A percentile compares a stretch with the other conserved stretches of the same genome.
phyloP scores from a whole-genome alignment of 805 yeast species.

The Ogataea trehaloabstinens region DNA sequence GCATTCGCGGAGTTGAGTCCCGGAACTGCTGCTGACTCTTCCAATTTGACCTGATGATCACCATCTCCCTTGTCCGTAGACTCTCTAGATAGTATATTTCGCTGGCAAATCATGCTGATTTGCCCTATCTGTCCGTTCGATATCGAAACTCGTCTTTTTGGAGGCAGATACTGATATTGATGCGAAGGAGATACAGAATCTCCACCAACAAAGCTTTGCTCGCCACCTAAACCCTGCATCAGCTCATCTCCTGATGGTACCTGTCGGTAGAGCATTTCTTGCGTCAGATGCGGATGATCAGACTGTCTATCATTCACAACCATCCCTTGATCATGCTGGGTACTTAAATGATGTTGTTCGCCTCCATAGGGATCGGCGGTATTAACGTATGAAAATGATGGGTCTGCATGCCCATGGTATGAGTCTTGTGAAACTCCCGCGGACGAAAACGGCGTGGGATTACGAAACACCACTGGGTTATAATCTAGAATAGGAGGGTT shows the following conservation, averaged over 20 bases:
- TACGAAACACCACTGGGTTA: constrained; percentile 14
- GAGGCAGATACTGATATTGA: constrained; percentile 16
- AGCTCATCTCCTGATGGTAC: background rate
- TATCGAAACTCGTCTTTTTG: constrained; percentile 69
- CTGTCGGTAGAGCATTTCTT: background rate
- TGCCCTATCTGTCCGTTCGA: constrained; percentile 87
- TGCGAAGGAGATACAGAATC: background rate
- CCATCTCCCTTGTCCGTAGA: background rate
- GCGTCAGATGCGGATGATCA: no score
- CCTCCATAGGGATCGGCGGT: background rate
- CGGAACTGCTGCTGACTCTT: background rate
- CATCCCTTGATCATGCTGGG: no score
- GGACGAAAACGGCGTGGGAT: background rate
- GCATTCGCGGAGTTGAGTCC: constrained; percentile 3
- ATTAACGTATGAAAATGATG: background rate
- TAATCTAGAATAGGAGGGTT: constrained; percentile 37
- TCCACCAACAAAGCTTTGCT: no score
- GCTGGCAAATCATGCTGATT: constrained; percentile 38
- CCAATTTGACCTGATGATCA: background rate
- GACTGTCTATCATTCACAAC: no score
- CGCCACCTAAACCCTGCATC: background rate
- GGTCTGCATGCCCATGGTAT: background rate
- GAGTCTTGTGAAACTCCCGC: background rate
- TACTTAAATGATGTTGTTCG: background rate
- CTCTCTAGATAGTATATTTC: constrained; percentile 6